Percentiles rank a stretch among this genome's conserved stretches.
Conservation (phyloP, 441 rosid genomes). For the Lagerstroemia fauriei region DNA sequence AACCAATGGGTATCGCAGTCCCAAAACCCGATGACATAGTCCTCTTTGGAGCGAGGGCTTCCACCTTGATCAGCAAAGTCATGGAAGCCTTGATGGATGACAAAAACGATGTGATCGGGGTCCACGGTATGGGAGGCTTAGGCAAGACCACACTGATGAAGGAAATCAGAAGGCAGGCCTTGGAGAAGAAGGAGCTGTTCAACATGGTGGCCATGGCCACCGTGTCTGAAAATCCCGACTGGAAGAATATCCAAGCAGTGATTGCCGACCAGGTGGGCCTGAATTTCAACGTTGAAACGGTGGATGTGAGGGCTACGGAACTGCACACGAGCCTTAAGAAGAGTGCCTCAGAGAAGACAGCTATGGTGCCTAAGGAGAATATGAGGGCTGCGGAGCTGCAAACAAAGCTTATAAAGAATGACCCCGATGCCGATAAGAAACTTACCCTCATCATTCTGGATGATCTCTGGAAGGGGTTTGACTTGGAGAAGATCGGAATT, state of each 20-base stretch:
- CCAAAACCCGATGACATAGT: too few species aligned
- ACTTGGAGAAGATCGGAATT: constrained; percentile 28
- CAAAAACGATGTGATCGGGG: constrained; percentile 1
- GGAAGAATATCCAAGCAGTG: constrained; percentile 21
- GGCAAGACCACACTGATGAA: constrained; percentile 29
- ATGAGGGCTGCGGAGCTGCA: too few species aligned
- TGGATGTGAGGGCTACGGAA: too few species aligned
- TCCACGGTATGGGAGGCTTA: constrained; percentile 23
- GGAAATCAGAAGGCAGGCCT: constrained; percentile 16
- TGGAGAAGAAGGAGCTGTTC: not conserved
- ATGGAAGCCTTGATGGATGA: not conserved
- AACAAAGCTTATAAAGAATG: too few species aligned
- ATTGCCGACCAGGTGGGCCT: constrained; percentile 17
- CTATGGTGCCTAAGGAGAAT: too few species aligned
- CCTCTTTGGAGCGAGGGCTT: too few species aligned
- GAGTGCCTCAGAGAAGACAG: too few species aligned
- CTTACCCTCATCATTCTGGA: constrained; percentile 27
- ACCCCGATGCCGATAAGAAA: too few species aligned
- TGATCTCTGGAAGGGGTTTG: constrained; percentile 29
- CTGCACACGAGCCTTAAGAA: too few species aligned
- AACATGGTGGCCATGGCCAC: constrained; percentile 17
- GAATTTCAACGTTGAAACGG: not conserved
- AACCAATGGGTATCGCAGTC: too few species aligned
- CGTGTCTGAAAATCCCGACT: not conserved
- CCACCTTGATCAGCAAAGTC: too few species aligned